Evolutionary conservation across 768 basidiomycete species (phyloP).

Genomic region (Amyloporia xantha): DNA sequence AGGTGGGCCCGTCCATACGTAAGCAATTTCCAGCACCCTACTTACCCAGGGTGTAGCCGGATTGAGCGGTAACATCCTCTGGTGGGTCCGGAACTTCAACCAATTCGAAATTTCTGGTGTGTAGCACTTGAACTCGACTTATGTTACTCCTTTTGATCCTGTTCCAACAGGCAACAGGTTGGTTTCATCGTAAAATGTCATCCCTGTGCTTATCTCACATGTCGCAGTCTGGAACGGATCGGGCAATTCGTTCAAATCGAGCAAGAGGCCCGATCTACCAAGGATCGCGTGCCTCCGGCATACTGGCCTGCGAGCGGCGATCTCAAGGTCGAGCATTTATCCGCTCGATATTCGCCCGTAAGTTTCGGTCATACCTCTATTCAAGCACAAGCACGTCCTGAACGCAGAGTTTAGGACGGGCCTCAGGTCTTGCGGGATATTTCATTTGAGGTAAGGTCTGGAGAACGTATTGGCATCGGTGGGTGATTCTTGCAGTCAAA

Average conservation of each 20-base stretch:
- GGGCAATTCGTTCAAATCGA: constrained; percentile 42
- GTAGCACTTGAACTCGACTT: background rate
- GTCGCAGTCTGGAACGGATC: constrained; percentile 34
- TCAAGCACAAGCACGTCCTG: no score
- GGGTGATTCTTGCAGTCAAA: background rate
- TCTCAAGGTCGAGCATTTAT: constrained; percentile 37
- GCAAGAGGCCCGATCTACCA: constrained; percentile 34
- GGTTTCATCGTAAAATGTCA: background rate
- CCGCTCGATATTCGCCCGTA: constrained; percentile 29
- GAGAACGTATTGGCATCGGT: constrained; percentile 51
- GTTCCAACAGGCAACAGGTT: constrained; percentile 27
- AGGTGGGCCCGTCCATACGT: constrained; percentile 23
- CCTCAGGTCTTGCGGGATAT: constrained; percentile 50
- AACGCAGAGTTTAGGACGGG: constrained; percentile 41
- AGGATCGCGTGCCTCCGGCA: constrained; percentile 30
- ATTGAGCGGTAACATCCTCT: constrained; percentile 52
- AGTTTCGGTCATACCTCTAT: no score
- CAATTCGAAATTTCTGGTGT: constrained; percentile 39
- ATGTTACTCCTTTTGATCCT: background rate
- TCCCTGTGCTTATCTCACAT: background rate
- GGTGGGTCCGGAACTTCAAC: constrained; percentile 40
- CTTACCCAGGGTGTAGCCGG: constrained; percentile 31
- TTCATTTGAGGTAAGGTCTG: constrained; percentile 44
- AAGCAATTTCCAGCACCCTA: background rate
- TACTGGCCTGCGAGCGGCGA: no score